phyloP scores from a whole-genome alignment of 1,139 yeast genomes.

The Pichia cactophila region DNA sequence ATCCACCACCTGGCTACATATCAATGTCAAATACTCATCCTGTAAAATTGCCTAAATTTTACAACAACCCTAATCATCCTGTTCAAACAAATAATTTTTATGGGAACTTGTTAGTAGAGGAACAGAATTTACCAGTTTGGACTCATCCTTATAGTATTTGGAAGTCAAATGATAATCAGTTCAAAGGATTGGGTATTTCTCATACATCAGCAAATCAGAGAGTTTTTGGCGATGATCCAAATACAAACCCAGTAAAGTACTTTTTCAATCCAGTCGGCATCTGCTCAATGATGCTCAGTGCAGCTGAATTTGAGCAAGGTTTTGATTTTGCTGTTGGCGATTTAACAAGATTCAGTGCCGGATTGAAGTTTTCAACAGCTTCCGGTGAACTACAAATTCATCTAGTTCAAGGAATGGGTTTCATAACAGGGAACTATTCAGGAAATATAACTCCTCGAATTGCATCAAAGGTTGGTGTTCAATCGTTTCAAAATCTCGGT shows the following conservation, averaged over 20 bases:
- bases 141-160: slow-evolving; percentile 80
- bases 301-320: slow-evolving; percentile 21
- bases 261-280: slow-evolving; percentile 30
- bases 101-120: slow-evolving; percentile 64
- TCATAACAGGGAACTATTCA: slow-evolving; percentile 53
- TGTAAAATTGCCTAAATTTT: slow-evolving; percentile 40
- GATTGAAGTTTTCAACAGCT: slow-evolving; percentile 16
- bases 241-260: slow-evolving; percentile 26
- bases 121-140: slow-evolving; percentile 60
- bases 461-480: slow-evolving; percentile 60
- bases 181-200: slow-evolving; percentile 56
- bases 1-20: slow-evolving; percentile 44
- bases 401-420: slow-evolving; percentile 64
- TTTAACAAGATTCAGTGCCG: slow-evolving; percentile 26
- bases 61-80: slow-evolving; percentile 33
- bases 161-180: slow-evolving; percentile 38
- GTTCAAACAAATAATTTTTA: slow-evolving; percentile 79
- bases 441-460: slow-evolving; percentile 43
- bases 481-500: slow-evolving; percentile 28
- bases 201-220: slow-evolving; percentile 52
- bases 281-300: slow-evolving; percentile 26
- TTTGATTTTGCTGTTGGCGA: slow-evolving; percentile 23
- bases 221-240: slow-evolving; percentile 55
- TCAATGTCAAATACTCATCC: slow-evolving; percentile 31
- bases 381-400: slow-evolving; percentile 26